Base-by-base conservation (phyloP, 768 basidiomycete species). In the Punctularia strigosozonata region DNA sequence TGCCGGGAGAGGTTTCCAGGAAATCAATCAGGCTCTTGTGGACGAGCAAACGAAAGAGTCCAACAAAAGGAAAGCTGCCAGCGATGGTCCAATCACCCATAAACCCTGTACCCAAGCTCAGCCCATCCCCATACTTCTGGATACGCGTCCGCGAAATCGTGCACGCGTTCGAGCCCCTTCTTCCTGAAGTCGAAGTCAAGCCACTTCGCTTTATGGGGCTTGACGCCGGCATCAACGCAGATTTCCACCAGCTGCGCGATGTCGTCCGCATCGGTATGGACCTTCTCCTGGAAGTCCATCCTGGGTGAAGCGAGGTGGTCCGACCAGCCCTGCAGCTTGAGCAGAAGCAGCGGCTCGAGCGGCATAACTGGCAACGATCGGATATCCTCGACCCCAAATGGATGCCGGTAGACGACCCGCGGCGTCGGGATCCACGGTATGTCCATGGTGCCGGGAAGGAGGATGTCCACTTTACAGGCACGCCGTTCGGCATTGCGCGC, bases 241-340 rank as follows among this genome's bases (percentile, higher is more conserved):
- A 69, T 49, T 6, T 47, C 45, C 25, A 74, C 52, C 13, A 72
- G 48, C 36, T 66, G 55, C 5, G 46, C 44, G 28, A 74, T 60
- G 43, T 73, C 71, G 13, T 44, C 43, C 17, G 57, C 59, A 44
- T 72, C 70, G 6, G 58, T 46, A 25, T 52, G 49, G 38, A 61
- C 54, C 50, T 72, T 73, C 8, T 37, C 43, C 28, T 44, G 53
- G 46, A 66, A 55, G 39, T 64, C 50, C 7, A 22, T 8, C 32
- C 60, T 53, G 3, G 19, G 10, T 20, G 63, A 58, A 3, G 39
- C 46, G 4, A 56, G 46, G 42, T 55, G 52, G 43, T 59, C 51
- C 4, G 31, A 36, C 57, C 56, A 57, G 3, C 50, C 59, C 41
- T 56, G 53, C 22, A 61, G 47, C 45, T 61, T 61, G 21, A 59